Evolutionary conservation across 2,329 filamentous ascomycete species (phyloP), one percentile per base, ranked within the genome.

Genomic region (Aspergillus eucalypticola): DNA sequence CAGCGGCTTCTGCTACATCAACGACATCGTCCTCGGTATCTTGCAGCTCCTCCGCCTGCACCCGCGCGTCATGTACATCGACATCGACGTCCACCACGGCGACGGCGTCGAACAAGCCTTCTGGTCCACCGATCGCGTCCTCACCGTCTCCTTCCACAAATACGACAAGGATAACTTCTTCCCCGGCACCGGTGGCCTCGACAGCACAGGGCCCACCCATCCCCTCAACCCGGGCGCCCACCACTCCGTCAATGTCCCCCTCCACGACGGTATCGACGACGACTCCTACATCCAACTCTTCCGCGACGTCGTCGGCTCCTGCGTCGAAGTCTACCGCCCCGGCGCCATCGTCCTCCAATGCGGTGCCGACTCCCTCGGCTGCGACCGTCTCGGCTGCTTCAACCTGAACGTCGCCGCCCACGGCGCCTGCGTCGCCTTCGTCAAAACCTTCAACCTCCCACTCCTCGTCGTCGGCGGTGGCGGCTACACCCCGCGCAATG

Each of bases 1-100:
- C 0, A 94, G 90, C 13, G 95, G 95, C 0, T 99, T 99, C 77
- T 99, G 95, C 80, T 99, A 99, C 79, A 92, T 98, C 79, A 99
- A 99, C 76, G 95, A 99, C 76, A 98, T 98, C 69, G 95, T 98
- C 60, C 85, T 99, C 50, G 92, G 90, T 38, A 95, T 97, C 68
- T 84, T 98, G 39, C 90, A 97, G 74, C 85, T 99, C 8, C 82
- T 98, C 15, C 88, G 90, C 29, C 85, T 89, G 71, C 87, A 93
- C 68, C 88, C 92, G 15, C 89, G 93, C 52, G 93, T 98, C 7
- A 83, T 98, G 60, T 97, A 98, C 76, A 93, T 98, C 75, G 92
- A 96, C 73, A 96, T 96, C 67, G 92, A 96, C 73, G 91, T 96
- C 1, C 92, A 96, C 73, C 92, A 96, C 66, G 92, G 92, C 63